Evolutionary conservation across 1,284 basidiomycete species (phyloP).

Genomic region (Pyrrhoderma noxium): DNA sequence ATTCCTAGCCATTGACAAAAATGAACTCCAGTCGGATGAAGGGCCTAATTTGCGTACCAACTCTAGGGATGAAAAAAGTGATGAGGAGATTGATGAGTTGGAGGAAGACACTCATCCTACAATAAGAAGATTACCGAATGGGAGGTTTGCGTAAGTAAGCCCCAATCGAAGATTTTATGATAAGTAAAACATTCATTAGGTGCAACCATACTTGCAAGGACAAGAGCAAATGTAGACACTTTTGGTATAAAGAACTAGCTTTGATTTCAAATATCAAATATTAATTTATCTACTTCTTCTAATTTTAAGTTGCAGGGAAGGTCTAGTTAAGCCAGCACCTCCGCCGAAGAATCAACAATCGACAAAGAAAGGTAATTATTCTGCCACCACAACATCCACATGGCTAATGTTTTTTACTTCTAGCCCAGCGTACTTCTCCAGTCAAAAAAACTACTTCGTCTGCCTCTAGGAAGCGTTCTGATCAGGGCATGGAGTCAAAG

Average conservation of each 20-base stretch:
- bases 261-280: neutral
- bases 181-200: conserved; percentile 31
- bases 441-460: too few relatives aligned
- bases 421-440: too few relatives aligned
- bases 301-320: conserved; percentile 58
- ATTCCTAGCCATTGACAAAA: conserved; percentile 31
- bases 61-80: too few relatives aligned
- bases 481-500: neutral
- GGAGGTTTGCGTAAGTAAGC: conserved; percentile 45
- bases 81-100: too few relatives aligned
- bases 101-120: neutral
- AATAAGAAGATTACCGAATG: conserved; percentile 35
- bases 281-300: conserved; percentile 7
- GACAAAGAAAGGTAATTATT: conserved; percentile 18
- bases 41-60: neutral
- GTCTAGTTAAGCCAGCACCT: conserved; percentile 46
- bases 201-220: conserved; percentile 78
- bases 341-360: conserved; percentile 28
- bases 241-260: conserved; percentile 42
- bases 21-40: conserved; percentile 23
- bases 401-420: too few relatives aligned
- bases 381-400: too few relatives aligned
- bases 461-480: neutral
- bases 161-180: neutral
- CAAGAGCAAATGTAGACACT: conserved; percentile 63